Conservation (phyloP, 192 early-diverging fungal species). For the Podila epicladia region DNA sequence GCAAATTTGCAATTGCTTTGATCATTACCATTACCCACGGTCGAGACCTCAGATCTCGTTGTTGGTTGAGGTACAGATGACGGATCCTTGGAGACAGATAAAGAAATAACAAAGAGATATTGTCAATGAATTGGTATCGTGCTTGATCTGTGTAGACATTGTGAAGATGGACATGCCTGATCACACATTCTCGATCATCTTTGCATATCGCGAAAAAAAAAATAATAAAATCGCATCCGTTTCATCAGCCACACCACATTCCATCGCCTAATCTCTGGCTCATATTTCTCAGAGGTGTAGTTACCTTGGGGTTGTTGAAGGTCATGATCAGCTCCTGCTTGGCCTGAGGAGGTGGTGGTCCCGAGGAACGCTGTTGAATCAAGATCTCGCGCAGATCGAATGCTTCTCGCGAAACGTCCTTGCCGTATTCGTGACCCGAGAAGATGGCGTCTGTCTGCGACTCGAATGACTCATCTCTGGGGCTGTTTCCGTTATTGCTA, state of each 20-base stretch:
- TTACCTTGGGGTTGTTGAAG: background rate
- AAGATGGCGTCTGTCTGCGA: background rate
- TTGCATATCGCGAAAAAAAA: too few species aligned
- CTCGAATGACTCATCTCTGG: background rate
- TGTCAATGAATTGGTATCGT: too few species aligned
- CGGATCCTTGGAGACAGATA: too few species aligned
- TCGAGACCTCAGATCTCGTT: too few species aligned
- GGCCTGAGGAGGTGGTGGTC: background rate
- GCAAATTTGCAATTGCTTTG: too few species aligned
- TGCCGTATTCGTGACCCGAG: background rate
- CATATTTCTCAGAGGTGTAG: background rate
- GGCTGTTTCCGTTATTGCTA: background rate
- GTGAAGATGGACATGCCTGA: too few species aligned
- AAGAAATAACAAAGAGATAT: too few species aligned
- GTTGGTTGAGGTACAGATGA: too few species aligned
- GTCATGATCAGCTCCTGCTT: background rate
- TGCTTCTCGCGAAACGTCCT: slow-evolving; percentile 8
- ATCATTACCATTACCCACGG: too few species aligned
- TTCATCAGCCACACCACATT: background rate
- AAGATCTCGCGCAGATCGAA: slow-evolving; percentile 24
- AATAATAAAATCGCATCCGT: too few species aligned
- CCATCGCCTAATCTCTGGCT: background rate
- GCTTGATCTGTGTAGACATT: too few species aligned
- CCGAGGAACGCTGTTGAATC: background rate
- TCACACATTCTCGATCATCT: too few species aligned